Percentiles rank a stretch among this genome's conserved stretches.
These are phyloP conservation scores for Colletotrichum musae DNA, from an alignment of 2,329 filamentous ascomycete species.

Conservation along the genomic window DNA sequence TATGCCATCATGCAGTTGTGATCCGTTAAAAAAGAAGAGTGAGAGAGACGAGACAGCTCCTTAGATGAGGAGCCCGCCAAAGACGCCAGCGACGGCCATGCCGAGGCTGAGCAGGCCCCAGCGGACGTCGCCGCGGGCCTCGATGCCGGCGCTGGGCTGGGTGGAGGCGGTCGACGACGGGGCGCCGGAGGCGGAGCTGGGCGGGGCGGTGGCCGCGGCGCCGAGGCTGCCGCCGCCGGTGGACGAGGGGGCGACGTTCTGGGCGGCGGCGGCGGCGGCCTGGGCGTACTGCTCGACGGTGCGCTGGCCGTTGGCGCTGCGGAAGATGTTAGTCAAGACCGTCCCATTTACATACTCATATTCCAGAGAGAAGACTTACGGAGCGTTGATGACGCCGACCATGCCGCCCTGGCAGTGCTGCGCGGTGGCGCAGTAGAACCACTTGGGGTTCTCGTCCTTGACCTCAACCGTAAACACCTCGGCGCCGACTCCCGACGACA, in stretches of 20 bases:
- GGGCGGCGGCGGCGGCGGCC: constrained; percentile 25
- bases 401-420: constrained; percentile 74
- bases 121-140: constrained; percentile 31
- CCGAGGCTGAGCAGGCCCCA: constrained; percentile 38
- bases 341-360: not conserved
- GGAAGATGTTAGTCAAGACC: not conserved
- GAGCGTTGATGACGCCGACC: constrained; percentile 61
- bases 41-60: not conserved
- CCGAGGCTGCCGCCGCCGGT: constrained; percentile 38
- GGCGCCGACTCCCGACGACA: constrained; percentile 44
- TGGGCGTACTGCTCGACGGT: constrained; percentile 29
- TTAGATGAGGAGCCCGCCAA: constrained; percentile 39
- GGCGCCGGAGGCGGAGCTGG: constrained; percentile 21
- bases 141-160: constrained; percentile 31
- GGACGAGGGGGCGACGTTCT: constrained; percentile 39
- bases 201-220: constrained; percentile 15
- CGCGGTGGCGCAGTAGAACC: constrained; percentile 74
- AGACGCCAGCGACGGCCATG: constrained; percentile 34
- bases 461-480: constrained; percentile 43
- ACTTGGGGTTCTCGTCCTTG: constrained; percentile 68
- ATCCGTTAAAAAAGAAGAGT: too few species aligned
- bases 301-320: constrained; percentile 7
- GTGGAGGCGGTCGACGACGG: constrained; percentile 8
- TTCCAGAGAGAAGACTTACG: constrained; percentile 11
- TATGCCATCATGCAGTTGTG: not conserved